Evolutionary conservation across 805 yeast genomes (phyloP).

Genomic region (Hyphopichia homilentoma): DNA sequence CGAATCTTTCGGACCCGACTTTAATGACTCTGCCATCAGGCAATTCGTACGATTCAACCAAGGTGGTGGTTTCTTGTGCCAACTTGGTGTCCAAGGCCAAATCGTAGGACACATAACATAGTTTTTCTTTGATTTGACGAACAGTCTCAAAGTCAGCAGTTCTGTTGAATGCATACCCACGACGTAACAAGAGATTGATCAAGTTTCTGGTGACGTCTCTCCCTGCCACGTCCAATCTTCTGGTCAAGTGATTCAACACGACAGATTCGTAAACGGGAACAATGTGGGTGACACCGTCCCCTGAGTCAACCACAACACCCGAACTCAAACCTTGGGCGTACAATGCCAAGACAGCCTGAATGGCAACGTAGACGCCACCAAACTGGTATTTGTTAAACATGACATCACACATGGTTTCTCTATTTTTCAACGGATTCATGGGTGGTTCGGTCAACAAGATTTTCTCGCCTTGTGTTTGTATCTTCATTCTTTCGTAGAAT

Average conservation of each 20-base stretch:
- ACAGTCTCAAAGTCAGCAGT: conserved; percentile 99
- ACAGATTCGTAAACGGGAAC: conserved; percentile 97
- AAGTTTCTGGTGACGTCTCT: conserved; percentile 96
- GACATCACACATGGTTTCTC: conserved; percentile 87
- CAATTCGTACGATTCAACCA: conserved; percentile 86
- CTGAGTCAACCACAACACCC: conserved; percentile 98
- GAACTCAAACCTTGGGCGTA: conserved; percentile 96
- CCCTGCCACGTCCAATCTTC: conserved; percentile 95
- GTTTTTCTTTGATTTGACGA: conserved; percentile 93
- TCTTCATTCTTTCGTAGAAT: conserved; percentile 83
- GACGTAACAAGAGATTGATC: conserved; percentile 83
- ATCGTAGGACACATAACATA: conserved; percentile 94
- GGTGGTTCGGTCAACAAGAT: conserved; percentile 95
- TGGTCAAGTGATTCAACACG: conserved; percentile 90
- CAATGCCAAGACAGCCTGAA: conserved; percentile 95
- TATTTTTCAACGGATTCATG: conserved; percentile 88
- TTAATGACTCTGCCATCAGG: conserved; percentile 96
- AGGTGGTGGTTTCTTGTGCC: conserved; percentile 91
- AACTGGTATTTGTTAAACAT: conserved; percentile 90
- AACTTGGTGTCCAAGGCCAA: conserved; percentile 82
- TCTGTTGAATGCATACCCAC: conserved; percentile 97
- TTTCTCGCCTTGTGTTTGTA: conserved; percentile 71
- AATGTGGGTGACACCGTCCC: conserved; percentile 98
- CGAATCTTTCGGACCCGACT: conserved; percentile 93
- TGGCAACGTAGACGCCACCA: conserved; percentile 92